Evolutionary conservation across 116 monocot species (phyloP).

Genomic region (Trichopus zeylanicus): DNA sequence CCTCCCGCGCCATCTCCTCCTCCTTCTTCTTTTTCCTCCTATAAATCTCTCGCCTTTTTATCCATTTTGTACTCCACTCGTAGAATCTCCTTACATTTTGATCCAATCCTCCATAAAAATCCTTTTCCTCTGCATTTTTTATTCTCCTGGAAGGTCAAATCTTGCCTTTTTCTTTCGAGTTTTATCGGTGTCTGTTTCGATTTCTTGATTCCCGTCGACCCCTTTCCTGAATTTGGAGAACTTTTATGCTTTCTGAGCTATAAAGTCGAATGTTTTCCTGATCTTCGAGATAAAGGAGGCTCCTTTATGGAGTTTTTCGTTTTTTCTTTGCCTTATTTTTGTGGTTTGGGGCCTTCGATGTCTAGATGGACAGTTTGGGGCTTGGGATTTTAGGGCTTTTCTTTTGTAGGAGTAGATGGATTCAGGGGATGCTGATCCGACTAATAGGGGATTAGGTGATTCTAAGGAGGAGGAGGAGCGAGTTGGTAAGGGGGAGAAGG

Average conservation of each 20-base stretch:
- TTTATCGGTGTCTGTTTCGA: background rate
- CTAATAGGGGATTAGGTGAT: background rate
- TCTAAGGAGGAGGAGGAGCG: background rate
- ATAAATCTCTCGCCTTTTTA: background rate
- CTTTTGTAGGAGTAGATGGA: conserved; percentile 13
- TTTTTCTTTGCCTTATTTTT: background rate
- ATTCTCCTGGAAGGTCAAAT: background rate
- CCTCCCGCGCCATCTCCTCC: background rate
- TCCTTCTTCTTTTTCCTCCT: background rate
- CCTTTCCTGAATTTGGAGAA: background rate
- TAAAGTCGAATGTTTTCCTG: background rate
- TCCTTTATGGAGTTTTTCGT: background rate
- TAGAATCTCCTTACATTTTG: background rate
- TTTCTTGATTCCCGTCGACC: background rate
- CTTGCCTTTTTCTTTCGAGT: background rate
- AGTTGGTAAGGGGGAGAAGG: conserved; percentile 13
- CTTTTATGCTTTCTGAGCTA: background rate
- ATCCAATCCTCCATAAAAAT: background rate
- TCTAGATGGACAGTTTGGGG: background rate
- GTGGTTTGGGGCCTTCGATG: background rate
- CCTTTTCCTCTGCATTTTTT: background rate
- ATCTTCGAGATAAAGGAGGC: background rate
- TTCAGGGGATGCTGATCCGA: conserved; percentile 1
- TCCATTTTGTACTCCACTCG: background rate
- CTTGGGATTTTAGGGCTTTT: background rate